Conservation (phyloP, 78 protist genomes). For the Cavenderia fasciculata region DNA sequence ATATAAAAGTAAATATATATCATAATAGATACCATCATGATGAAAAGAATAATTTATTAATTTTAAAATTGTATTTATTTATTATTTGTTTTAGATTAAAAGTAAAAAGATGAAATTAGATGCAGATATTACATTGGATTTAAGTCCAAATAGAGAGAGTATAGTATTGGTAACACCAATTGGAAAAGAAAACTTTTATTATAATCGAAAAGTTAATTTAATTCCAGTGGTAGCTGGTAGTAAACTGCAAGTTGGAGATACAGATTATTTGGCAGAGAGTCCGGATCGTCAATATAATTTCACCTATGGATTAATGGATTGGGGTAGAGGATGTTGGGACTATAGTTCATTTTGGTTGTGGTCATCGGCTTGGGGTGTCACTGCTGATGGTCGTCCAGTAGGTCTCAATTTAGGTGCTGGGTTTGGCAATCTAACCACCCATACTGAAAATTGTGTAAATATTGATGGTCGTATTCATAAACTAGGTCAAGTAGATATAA, state of each 20-base stretch:
- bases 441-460: slow-evolving; percentile 56
- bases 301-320: slow-evolving; percentile 59
- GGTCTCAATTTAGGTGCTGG: slow-evolving; percentile 60
- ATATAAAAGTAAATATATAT: neutral
- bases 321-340: slow-evolving; percentile 70
- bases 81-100: too few species aligned
- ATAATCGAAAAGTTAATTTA: slow-evolving; percentile 47
- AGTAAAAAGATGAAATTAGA: slow-evolving; percentile 25
- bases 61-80: too few species aligned
- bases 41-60: too few species aligned
- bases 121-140: slow-evolving; percentile 36
- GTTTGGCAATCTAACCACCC: slow-evolving; percentile 48
- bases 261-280: neutral
- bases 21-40: too few species aligned
- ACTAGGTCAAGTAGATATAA: slow-evolving; percentile 26
- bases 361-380: slow-evolving; percentile 36
- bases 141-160: slow-evolving; percentile 42
- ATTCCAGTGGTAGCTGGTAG: slow-evolving; percentile 60
- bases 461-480: slow-evolving; percentile 41
- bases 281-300: too few species aligned
- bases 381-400: slow-evolving; percentile 13
- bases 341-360: slow-evolving; percentile 54
- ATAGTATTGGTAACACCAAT: slow-evolving; percentile 54
- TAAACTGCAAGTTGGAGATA: neutral
- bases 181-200: slow-evolving; percentile 52